These are phyloP conservation scores for Coemansia brasiliensis DNA, from an alignment of 192 early-diverging fungal species.

Conservation along the genomic window DNA sequence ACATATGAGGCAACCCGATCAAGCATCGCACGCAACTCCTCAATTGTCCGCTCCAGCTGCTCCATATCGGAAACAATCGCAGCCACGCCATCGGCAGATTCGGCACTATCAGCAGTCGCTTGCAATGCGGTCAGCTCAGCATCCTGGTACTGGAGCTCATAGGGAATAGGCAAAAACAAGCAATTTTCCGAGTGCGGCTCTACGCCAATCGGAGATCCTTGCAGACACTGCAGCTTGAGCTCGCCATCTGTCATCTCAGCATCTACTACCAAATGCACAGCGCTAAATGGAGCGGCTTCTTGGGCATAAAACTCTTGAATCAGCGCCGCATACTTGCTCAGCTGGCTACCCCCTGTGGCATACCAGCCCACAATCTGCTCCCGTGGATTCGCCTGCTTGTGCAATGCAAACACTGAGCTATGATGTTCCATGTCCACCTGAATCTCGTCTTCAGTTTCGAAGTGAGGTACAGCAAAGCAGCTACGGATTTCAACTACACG, in stretches of 20 bases:
- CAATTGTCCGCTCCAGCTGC: conserved; percentile 76
- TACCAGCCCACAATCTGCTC: conserved; percentile 97
- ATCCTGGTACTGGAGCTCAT: conserved; percentile 87
- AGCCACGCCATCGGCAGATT: conserved; percentile 55
- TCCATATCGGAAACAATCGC: conserved; percentile 86
- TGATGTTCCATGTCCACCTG: conserved; percentile 91
- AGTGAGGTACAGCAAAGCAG: conserved; percentile 82
- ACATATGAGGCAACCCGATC: conserved; percentile 82
- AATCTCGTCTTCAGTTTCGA: conserved; percentile 75
- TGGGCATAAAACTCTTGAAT: conserved; percentile 80
- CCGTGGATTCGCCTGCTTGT: conserved; percentile 83
- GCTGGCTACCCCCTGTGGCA: conserved; percentile 60
- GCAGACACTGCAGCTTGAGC: conserved; percentile 71
- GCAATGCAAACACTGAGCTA: conserved; percentile 79
- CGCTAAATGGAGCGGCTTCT: conserved; percentile 68
- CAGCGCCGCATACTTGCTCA: conserved; percentile 70
- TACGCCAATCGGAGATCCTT: conserved; percentile 74
- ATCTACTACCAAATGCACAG: conserved; percentile 88
- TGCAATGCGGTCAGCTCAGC: conserved; percentile 78
- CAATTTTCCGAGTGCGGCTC: conserved; percentile 74
- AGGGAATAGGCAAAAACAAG: conserved; percentile 86
- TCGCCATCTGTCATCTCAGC: conserved; percentile 70
- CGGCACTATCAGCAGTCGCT: conserved; percentile 36
- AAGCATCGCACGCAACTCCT: conserved; percentile 79
- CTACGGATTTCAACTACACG: conserved; percentile 84